Conservation (phyloP, 2,329 filamentous ascomycete genomes). For the Paracamarosporium sp. region DNA sequence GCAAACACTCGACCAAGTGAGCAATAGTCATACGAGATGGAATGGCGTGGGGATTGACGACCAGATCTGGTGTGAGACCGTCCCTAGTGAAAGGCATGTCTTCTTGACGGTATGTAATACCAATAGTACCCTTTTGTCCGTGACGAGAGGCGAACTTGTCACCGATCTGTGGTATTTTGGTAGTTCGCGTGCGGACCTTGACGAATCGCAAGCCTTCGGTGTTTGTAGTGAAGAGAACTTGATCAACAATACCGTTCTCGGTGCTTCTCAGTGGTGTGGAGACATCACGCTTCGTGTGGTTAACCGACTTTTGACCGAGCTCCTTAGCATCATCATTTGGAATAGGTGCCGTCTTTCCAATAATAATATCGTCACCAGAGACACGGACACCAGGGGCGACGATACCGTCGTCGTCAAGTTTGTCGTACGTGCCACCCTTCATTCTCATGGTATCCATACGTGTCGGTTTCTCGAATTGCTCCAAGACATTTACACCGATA, state of each 20-base stretch:
- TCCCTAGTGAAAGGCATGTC: slow-evolving; percentile 98
- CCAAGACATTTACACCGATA: slow-evolving; percentile 89
- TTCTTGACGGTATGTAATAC: slow-evolving; percentile 96
- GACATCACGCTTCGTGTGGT: slow-evolving; percentile 92
- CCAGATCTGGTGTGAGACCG: slow-evolving; percentile 90
- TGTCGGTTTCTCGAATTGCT: slow-evolving; percentile 94
- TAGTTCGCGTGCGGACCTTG: slow-evolving; percentile 96
- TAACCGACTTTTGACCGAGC: slow-evolving; percentile 86
- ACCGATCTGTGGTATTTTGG: slow-evolving; percentile 97
- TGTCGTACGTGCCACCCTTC: slow-evolving; percentile 96
- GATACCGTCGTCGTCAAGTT: slow-evolving; percentile 95
- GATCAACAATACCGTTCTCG: slow-evolving; percentile 95
- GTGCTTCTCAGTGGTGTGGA: slow-evolving; percentile 94
- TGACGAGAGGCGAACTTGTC: slow-evolving; percentile 99
- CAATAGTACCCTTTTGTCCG: slow-evolving; percentile 98
- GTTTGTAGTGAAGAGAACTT: slow-evolving; percentile 92
- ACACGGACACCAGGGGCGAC: slow-evolving; percentile 93
- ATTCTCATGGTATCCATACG: slow-evolving; percentile 86
- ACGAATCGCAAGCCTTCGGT: slow-evolving; percentile 93
- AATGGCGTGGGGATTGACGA: slow-evolving; percentile 99
- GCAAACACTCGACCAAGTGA: slow-evolving; percentile 97
- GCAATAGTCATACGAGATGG: slow-evolving; percentile 99
- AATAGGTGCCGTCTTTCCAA: slow-evolving; percentile 96
- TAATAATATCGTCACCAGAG: slow-evolving; percentile 97
- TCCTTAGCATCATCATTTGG: slow-evolving; percentile 85